Percentiles rank a stretch among this genome's conserved stretches.
These are phyloP conservation scores for Penicillium sp. DNA, from an alignment of 2,329 filamentous ascomycete genomes.

Conservation along the genomic window DNA sequence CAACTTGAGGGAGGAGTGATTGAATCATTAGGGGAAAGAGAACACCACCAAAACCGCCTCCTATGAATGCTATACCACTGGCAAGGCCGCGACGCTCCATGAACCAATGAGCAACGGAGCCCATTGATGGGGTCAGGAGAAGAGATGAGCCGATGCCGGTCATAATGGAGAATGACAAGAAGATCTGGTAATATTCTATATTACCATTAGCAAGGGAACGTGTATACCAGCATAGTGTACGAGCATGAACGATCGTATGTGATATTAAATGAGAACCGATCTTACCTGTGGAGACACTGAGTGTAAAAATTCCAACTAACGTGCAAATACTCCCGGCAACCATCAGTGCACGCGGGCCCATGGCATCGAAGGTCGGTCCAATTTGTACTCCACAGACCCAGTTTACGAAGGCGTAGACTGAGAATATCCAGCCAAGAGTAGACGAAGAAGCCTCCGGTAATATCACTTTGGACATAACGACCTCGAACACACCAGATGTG, in stretches of 20 bases:
- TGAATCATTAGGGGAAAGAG: constrained; percentile 35
- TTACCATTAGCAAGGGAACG: neutral
- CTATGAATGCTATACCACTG: neutral
- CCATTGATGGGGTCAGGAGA: neutral
- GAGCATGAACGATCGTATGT: neutral
- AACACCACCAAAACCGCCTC: constrained; percentile 23
- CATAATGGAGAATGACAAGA: neutral
- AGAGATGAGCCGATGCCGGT: neutral
- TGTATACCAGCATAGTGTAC: no score
- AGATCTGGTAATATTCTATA: neutral
- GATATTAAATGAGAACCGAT: neutral
- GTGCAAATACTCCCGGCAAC: neutral
- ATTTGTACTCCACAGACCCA: neutral
- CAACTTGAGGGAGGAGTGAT: constrained; percentile 27
- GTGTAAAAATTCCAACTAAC: neutral
- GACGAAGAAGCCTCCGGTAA: constrained; percentile 11
- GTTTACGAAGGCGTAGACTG: neutral
- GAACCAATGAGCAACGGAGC: neutral
- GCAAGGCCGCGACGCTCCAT: neutral
- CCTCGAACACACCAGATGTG: constrained; percentile 23
- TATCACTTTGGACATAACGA: constrained; percentile 13
- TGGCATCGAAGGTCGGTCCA: neutral
- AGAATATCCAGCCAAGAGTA: neutral
- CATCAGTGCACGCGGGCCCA: neutral
- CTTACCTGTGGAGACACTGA: neutral